These are phyloP conservation scores for Periconia macrospinosa DNA, from an alignment of 2,329 filamentous ascomycete species.

Conservation along the genomic window DNA sequence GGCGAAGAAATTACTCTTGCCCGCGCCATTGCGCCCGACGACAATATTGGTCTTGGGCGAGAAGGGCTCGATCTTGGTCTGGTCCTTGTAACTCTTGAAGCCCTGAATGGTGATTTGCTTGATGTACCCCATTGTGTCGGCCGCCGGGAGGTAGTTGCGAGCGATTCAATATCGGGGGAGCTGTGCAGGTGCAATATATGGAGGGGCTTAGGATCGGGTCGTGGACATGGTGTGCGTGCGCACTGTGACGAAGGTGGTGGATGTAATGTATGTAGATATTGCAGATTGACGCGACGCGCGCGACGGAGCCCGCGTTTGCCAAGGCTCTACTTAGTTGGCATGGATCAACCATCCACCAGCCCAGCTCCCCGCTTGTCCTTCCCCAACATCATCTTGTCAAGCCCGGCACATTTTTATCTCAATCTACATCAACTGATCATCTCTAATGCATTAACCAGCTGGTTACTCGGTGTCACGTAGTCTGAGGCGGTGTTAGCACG, in stretches of 20 bases:
- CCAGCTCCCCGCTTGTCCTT: too few species aligned
- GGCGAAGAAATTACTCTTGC: constrained; percentile 99
- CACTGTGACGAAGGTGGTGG: too few species aligned
- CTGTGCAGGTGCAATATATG: background rate
- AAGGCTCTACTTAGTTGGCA: background rate
- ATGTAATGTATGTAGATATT: too few species aligned
- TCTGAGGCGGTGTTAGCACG: too few species aligned
- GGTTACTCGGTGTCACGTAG: too few species aligned
- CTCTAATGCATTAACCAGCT: too few species aligned
- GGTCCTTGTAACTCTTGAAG: constrained; percentile 99
- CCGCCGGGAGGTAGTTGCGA: background rate
- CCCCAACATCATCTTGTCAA: too few species aligned
- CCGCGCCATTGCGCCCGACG: constrained; percentile 97
- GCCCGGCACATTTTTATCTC: too few species aligned
- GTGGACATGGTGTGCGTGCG: too few species aligned
- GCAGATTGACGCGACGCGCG: background rate
- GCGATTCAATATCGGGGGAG: background rate
- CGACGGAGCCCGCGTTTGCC: background rate
- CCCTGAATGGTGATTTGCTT: constrained; percentile 99
- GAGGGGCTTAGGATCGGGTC: background rate
- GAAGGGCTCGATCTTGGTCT: constrained; percentile 97
- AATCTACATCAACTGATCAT: too few species aligned
- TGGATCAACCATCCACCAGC: too few species aligned
- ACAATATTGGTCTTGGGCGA: constrained; percentile 98
- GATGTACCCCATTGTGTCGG: constrained; percentile 65